A percentile compares a stretch with the other conserved stretches of the same genome.
These are phyloP conservation scores for Xerocomus tenax DNA, from an alignment of 1,284 basidiomycete genomes.

Conservation along the genomic window DNA sequence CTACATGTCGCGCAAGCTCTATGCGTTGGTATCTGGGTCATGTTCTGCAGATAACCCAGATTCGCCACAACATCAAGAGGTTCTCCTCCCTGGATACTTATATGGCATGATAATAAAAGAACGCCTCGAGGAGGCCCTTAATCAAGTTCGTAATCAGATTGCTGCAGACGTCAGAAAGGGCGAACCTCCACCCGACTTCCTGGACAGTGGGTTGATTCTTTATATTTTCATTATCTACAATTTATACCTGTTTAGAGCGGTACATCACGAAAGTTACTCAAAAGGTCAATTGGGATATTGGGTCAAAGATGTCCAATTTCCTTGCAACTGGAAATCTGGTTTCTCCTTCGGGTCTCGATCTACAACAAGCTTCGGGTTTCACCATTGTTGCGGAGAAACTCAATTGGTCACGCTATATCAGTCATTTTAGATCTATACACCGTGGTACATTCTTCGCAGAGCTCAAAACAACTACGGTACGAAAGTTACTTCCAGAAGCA, in stretches of 20 bases:
- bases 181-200: slow-evolving; percentile 73
- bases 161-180: slow-evolving; percentile 67
- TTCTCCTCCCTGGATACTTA: slow-evolving; percentile 86
- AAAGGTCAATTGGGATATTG: slow-evolving; percentile 88
- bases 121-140: slow-evolving; percentile 85
- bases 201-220: slow-evolving; percentile 55
- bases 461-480: slow-evolving; percentile 95
- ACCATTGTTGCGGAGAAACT: slow-evolving; percentile 98
- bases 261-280: slow-evolving; percentile 76
- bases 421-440: slow-evolving; percentile 97
- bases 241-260: slow-evolving; percentile 42
- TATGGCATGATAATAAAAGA: slow-evolving; percentile 99
- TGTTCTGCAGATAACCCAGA: slow-evolving; percentile 96
- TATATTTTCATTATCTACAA: slow-evolving; percentile 1
- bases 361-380: slow-evolving; percentile 95
- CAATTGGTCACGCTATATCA: slow-evolving; percentile 97
- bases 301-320: slow-evolving; percentile 86
- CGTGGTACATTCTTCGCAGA: slow-evolving; percentile 99
- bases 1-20: slow-evolving; percentile 97
- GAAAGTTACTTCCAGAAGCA: slow-evolving; percentile 94
- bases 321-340: slow-evolving; percentile 95
- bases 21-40: slow-evolving; percentile 82
- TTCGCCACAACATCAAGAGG: slow-evolving; percentile 97
- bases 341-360: slow-evolving; percentile 90
- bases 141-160: slow-evolving; percentile 68